Evolutionary conservation across 1,139 yeast genomes (phyloP), one percentile per base, ranked within the genome.

Genomic region (Lodderomyces margitis): DNA sequence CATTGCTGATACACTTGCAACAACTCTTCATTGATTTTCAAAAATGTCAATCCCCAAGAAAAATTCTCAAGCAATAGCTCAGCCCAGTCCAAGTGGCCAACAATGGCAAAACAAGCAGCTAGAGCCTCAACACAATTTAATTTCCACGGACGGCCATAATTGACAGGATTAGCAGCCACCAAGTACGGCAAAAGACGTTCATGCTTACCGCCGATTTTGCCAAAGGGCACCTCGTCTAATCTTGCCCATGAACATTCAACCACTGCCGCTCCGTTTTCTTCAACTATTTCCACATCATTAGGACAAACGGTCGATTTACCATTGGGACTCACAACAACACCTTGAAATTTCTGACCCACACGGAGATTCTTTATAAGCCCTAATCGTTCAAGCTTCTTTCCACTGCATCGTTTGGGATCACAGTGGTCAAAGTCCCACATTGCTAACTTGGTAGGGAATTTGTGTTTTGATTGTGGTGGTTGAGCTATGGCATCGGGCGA

Each of bases 171-270:
- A 0, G 98, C 96, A 2, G 98, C 98, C 4, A 92, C 94, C 44
- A 92, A 68, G 55, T 91, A 92, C 0, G 98, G 98, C 46, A 92
- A 66, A 17, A 92, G 68, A 40, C 98, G 70, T 57, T 92, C 97
- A 55, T 88, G 75, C 48, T 79, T 81, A 3, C 98, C 98, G 3
- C 98, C 98, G 46, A 92, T 91, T 57, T 86, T 87, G 48, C 74
- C 69, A 62, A 92, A 92, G 2, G 98, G 98, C n/a, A 92, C 81
- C 59, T 92, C 98, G 43, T 89, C 96, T 17, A 94, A 62, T 47
- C 98, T 70, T 0, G 98, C 98, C 99, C 99, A 92, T 1, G 97
- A 89, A 63, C 98, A 92, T 59, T 92, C 99, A 2, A 92, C 98
- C 7, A 92, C 98, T 0, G 98, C 96, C 10, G 91, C 94, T 25